A percentile compares a stretch with the other conserved stretches of the same genome.
Evolutionary conservation across 1,284 basidiomycete species (phyloP).

Genomic region (Austroboletus novae-zelandiae): DNA sequence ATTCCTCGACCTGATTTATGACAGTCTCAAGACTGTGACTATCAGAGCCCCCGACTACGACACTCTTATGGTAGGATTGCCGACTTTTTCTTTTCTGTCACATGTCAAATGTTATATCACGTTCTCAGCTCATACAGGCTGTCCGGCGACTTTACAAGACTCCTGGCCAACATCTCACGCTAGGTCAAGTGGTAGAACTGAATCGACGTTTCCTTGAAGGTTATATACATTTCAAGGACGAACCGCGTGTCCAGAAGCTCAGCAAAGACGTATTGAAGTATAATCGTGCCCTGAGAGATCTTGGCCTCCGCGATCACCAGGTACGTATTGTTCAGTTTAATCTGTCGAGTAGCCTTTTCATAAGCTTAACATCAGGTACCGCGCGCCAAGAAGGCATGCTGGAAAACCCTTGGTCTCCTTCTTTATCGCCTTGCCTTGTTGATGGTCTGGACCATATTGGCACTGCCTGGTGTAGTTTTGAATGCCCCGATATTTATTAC

Average conservation of each 20-base stretch:
- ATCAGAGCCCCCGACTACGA: constrained; percentile 97
- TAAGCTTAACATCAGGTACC: constrained; percentile 52
- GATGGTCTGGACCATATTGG: constrained; percentile 81
- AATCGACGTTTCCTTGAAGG: constrained; percentile 95
- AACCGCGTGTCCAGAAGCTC: constrained; percentile 85
- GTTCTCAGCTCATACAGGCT: constrained; percentile 84
- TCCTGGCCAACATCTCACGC: constrained; percentile 90
- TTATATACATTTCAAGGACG: constrained; percentile 91
- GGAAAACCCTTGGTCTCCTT: constrained; percentile 88
- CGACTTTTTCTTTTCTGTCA: not conserved
- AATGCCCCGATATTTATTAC: constrained; percentile 95
- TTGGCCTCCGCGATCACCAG: constrained; percentile 98
- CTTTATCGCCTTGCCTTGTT: constrained; percentile 84
- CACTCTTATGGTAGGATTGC: constrained; percentile 80
- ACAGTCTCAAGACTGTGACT: constrained; percentile 96
- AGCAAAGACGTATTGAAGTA: constrained; percentile 88
- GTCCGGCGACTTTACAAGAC: constrained; percentile 92
- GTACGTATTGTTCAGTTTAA: constrained; percentile 40
- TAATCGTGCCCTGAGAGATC: constrained; percentile 86
- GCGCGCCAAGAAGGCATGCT: constrained; percentile 78
- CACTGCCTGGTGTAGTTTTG: constrained; percentile 92
- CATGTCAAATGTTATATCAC: not conserved
- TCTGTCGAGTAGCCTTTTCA: not conserved
- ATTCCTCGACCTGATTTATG: constrained; percentile 91
- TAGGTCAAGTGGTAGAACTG: constrained; percentile 96